These are phyloP conservation scores for Naumovozyma dairenensis DNA, from an alignment of 805 yeast genomes.

Conservation along the genomic window DNA sequence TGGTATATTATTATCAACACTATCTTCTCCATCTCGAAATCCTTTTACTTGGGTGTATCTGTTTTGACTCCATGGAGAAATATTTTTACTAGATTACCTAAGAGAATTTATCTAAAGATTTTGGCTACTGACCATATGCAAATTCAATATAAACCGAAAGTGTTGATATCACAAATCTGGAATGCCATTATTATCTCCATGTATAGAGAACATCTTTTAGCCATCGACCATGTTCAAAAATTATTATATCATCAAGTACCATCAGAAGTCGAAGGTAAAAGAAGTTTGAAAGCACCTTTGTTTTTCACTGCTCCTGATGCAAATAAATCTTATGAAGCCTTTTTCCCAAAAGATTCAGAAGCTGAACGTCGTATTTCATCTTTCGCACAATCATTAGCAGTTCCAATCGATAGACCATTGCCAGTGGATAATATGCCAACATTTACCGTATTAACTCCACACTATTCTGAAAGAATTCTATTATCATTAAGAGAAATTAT, in stretches of 20 bases:
- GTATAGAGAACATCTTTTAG: constrained; percentile 97
- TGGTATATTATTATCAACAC: constrained; percentile 97
- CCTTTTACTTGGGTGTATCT: constrained; percentile 96
- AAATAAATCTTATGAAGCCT: constrained; percentile 76
- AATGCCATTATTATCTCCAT: constrained; percentile 96
- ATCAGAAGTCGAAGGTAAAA: constrained; percentile 92
- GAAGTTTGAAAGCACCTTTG: constrained; percentile 96
- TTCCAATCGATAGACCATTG: constrained; percentile 96
- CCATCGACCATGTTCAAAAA: constrained; percentile 97
- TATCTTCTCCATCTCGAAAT: constrained; percentile 90
- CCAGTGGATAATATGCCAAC: constrained; percentile 99
- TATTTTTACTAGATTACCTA: constrained; percentile 93
- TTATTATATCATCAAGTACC: constrained; percentile 97
- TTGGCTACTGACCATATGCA: constrained; percentile 98
- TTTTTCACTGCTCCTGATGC: constrained; percentile 98
- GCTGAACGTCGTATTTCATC: constrained; percentile 99
- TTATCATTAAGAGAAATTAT: constrained; percentile 88
- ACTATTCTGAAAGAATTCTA: constrained; percentile 87
- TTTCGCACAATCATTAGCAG: constrained; percentile 97
- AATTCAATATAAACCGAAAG: constrained; percentile 96
- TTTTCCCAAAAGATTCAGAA: constrained; percentile 92
- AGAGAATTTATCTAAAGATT: constrained; percentile 94
- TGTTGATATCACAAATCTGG: constrained; percentile 96
- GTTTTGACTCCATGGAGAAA: constrained; percentile 99
- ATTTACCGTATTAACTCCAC: constrained; percentile 93